These are phyloP conservation scores for Claviceps capensis DNA, from an alignment of 2,329 filamentous ascomycete species.

Conservation along the genomic window DNA sequence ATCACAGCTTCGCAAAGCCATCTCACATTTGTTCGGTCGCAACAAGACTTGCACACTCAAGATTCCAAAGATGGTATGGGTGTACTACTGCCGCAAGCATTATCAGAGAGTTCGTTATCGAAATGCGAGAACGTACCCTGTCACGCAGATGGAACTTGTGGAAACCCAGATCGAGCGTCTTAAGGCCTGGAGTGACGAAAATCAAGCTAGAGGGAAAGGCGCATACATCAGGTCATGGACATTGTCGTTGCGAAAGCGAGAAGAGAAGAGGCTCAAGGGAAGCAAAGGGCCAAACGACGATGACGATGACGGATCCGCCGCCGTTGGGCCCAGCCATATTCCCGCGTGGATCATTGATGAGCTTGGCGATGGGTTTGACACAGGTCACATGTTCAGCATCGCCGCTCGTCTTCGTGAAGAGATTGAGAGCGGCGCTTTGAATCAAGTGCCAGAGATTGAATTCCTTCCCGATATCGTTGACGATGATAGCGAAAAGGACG, in stretches of 20 bases:
- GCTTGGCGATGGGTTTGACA: slow-evolving; percentile 33
- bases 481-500: slow-evolving; percentile 18
- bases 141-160: slow-evolving; percentile 50
- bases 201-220: slow-evolving; percentile 20
- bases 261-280: slow-evolving; percentile 38
- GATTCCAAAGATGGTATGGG: slow-evolving; percentile 58
- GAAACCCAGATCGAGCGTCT: slow-evolving; percentile 48
- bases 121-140: slow-evolving; percentile 45
- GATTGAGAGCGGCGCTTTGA: slow-evolving; percentile 27
- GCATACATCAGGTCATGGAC: slow-evolving; percentile 36
- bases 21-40: slow-evolving; percentile 70
- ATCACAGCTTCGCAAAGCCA: slow-evolving; percentile 55
- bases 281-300: slow-evolving; percentile 18
- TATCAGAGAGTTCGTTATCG: slow-evolving; percentile 66
- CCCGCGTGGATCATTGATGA: slow-evolving; percentile 35
- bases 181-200: slow-evolving; percentile 45
- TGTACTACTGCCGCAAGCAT: slow-evolving; percentile 67
- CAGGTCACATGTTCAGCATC: slow-evolving; percentile 32
- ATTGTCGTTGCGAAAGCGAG: slow-evolving; percentile 49
- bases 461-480: slow-evolving; percentile 41
- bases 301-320: slow-evolving; percentile 12
- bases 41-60: slow-evolving; percentile 65
- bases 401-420: slow-evolving; percentile 30
- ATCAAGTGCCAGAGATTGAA: slow-evolving; percentile 43
- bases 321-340: slow-evolving; percentile 25